Base-by-base conservation (phyloP, 768 basidiomycete species). In the Naganishia kalamii region DNA sequence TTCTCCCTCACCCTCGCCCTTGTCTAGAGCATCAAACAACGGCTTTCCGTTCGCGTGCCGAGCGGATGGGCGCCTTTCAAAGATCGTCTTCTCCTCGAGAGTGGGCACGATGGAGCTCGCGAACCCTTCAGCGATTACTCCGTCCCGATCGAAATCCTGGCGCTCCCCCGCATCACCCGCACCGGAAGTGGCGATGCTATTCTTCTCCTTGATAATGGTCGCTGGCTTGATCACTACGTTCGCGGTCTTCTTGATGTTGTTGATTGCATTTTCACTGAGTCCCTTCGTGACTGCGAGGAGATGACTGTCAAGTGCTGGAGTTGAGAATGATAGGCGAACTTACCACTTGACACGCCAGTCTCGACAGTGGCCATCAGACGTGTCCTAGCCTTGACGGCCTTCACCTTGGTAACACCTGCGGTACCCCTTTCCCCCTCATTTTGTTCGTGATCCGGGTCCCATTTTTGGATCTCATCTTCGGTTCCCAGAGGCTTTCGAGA, bases 381-480 rank as follows among this genome's bases (percentile, higher is more conserved):
- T 48, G 75, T 74, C 29, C 70, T 60, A 2, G 70, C 71, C 8
- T 71, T 69, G n/a, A 71, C 67, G 44, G 68, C 66, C 69, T 77
- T 75, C 52, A 79, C 69, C 41, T 62, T 71, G 25, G 76, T 74
- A 25, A 75, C 70, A 11, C 78, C 78, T 3, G 54, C 33, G 3
- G 48, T 50, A 11, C 67, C 69, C 6, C 71, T 72, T 41, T 73
- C 75, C 15, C 70, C 70, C 3, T 70, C 71, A 13, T 71, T 63
- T 63, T 91, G 87, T 74, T 90, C 86, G 3, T 79, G 74, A 68
- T 87, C 85, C 1, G 88, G 88, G 75, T 90, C 88, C 88, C 88
- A 89, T 32, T 80, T 77, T 48, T 85, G 82, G 69, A 86, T 81
- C 49, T 83, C 82, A 69, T 83, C 75, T 61, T 82, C 81, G 3